phyloP scores from a whole-genome alignment of 345 rosid species.

The Citrus cavaleriei region DNA sequence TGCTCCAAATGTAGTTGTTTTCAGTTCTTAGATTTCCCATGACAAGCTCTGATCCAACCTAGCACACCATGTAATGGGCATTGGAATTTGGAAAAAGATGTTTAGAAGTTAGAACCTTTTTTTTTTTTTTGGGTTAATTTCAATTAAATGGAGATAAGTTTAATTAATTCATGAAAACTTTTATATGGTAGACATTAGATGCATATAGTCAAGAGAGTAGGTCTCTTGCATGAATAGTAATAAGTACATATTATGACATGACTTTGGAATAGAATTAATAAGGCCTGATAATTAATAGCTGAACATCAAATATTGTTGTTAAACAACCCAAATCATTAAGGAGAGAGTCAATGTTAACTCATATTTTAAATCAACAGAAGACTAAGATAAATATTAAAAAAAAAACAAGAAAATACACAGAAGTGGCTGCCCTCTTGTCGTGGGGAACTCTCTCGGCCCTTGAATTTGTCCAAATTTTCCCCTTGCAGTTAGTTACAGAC shows the following conservation, averaged over 20 bases:
- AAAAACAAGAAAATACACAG: neutral
- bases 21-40: neutral
- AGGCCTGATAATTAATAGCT: neutral
- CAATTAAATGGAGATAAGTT: neutral
- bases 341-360: neutral
- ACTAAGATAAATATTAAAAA: neutral
- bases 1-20: neutral
- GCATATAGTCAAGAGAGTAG: too few relatives aligned
- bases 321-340: constrained; percentile 7
- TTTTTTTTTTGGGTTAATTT: too few relatives aligned
- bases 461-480: neutral
- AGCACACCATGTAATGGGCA: neutral
- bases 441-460: neutral
- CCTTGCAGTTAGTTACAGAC: neutral
- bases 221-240: neutral
- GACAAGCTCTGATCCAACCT: neutral
- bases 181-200: too few relatives aligned
- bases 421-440: neutral
- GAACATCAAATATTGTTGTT: neutral
- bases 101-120: too few relatives aligned
- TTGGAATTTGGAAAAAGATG: neutral
- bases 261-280: too few relatives aligned
- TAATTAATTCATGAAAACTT: too few relatives aligned
- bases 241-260: neutral
- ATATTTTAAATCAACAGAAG: neutral